phyloP scores from a whole-genome alignment of 371 early-diverging fungal species.

The Mucor indicus region DNA sequence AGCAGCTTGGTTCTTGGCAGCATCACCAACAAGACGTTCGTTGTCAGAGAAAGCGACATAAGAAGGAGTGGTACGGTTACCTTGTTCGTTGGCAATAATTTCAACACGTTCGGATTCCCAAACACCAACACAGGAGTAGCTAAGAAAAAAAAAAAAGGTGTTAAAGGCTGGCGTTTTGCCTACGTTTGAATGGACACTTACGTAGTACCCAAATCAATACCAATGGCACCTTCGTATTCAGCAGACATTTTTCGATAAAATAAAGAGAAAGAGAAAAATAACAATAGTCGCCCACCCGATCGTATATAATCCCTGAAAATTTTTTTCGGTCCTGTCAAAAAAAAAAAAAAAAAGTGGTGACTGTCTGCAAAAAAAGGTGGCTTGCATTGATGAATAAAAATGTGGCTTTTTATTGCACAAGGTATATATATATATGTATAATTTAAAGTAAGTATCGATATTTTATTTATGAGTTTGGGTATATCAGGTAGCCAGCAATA shows the following conservation, averaged over 20 bases:
- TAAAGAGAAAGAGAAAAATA: slow-evolving; percentile 16
- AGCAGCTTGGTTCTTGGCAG: slow-evolving; percentile 84
- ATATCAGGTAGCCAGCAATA: no score
- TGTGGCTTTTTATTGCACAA: no score
- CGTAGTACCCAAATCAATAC: slow-evolving; percentile 56
- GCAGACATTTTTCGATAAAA: slow-evolving; percentile 50
- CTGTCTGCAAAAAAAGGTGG: no score
- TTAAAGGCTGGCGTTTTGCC: not conserved
- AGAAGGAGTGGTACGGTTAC: slow-evolving; percentile 91
- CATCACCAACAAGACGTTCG: slow-evolving; percentile 86
- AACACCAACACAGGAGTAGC: slow-evolving; percentile 80
- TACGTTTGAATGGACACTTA: slow-evolving; percentile 7
- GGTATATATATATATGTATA: no score
- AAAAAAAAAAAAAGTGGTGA: no score
- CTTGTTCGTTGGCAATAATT: slow-evolving; percentile 88
- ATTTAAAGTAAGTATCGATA: no score
- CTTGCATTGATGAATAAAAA: no score
- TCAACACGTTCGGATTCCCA: slow-evolving; percentile 70
- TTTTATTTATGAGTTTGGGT: no score
- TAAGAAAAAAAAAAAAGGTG: slow-evolving; percentile 28
- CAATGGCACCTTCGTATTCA: slow-evolving; percentile 69
- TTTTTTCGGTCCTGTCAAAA: no score
- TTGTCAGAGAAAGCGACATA: slow-evolving; percentile 87
- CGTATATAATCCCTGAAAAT: no score
- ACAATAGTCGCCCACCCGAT: no score